These are phyloP conservation scores for Lycium ferocissimum DNA, from an alignment of 257 asterid species.

Conservation along the genomic window DNA sequence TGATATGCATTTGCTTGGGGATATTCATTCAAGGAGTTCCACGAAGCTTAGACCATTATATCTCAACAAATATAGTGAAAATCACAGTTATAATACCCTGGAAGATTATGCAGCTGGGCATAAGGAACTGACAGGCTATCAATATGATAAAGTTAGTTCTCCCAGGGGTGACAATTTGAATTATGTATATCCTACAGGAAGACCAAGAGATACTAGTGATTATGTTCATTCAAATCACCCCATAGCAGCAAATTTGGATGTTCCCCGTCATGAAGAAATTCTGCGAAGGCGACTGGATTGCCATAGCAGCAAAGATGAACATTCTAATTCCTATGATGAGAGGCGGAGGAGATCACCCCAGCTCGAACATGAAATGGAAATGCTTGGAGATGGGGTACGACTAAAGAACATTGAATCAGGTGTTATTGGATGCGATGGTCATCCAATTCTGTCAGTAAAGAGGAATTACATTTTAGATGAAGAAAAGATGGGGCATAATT, in stretches of 20 bases:
- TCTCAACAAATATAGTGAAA: constrained; percentile 24
- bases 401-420: constrained; percentile 28
- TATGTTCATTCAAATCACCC: constrained; percentile 30
- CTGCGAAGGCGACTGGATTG: constrained; percentile 15
- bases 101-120: constrained; percentile 26
- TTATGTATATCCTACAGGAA: constrained; percentile 31
- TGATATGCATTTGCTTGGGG: constrained; percentile 29
- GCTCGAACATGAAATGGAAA: constrained; percentile 26
- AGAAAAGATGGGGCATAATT: constrained; percentile 32
- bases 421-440: constrained; percentile 20
- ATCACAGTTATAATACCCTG: constrained; percentile 25
- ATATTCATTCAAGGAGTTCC: constrained; percentile 9
- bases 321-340: constrained; percentile 30
- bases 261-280: too few species aligned
- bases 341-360: constrained; percentile 35
- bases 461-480: constrained; percentile 36
- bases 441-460: constrained; percentile 31
- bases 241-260: too few species aligned
- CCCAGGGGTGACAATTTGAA: constrained; percentile 18
- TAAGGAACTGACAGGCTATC: constrained; percentile 28
- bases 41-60: neutral
- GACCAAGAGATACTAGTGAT: constrained; percentile 24
- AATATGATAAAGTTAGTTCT: constrained; percentile 23
- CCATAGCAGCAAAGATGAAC: constrained; percentile 33
- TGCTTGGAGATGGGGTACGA: constrained; percentile 25